Evolutionary conservation across 2,329 filamentous ascomycete species (phyloP).

Genomic region (Botrytis porri): DNA sequence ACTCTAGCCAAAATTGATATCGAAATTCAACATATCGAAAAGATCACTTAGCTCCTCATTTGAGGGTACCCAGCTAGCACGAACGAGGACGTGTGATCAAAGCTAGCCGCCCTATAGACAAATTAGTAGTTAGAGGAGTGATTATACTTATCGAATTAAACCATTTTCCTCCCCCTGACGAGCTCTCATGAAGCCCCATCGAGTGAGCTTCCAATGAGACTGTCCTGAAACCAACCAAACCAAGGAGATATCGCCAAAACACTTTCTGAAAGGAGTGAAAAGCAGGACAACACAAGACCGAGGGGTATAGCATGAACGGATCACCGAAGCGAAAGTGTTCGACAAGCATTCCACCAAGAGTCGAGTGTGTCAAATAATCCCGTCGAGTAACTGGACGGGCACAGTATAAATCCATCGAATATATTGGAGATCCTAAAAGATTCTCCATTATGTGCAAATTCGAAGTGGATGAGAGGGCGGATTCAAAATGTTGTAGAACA

Average conservation of each 20-base stretch:
- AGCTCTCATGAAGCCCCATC: constrained; percentile 10
- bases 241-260: constrained; percentile 12
- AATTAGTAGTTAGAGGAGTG: constrained; percentile 4
- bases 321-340: not conserved
- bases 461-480: not conserved
- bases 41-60: constrained; percentile 10
- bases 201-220: constrained; percentile 14
- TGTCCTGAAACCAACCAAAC: not conserved
- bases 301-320: not conserved
- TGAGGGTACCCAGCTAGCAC: constrained; percentile 10
- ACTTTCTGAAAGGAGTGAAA: not conserved
- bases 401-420: constrained; percentile 9
- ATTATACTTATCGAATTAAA: not conserved
- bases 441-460: constrained; percentile 11
- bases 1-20: too few relatives aligned
- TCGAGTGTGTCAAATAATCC: not conserved
- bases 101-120: constrained; percentile 5
- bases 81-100: constrained; percentile 13
- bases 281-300: not conserved
- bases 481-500: not conserved
- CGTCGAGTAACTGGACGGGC: constrained; percentile 9
- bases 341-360: not conserved
- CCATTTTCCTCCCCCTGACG: not conserved
- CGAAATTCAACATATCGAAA: too few relatives aligned
- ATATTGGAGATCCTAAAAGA: constrained; percentile 2